Evolutionary conservation across 2,329 filamentous ascomycete genomes (phyloP).

Genomic region (Metarhizium guizhouense): DNA sequence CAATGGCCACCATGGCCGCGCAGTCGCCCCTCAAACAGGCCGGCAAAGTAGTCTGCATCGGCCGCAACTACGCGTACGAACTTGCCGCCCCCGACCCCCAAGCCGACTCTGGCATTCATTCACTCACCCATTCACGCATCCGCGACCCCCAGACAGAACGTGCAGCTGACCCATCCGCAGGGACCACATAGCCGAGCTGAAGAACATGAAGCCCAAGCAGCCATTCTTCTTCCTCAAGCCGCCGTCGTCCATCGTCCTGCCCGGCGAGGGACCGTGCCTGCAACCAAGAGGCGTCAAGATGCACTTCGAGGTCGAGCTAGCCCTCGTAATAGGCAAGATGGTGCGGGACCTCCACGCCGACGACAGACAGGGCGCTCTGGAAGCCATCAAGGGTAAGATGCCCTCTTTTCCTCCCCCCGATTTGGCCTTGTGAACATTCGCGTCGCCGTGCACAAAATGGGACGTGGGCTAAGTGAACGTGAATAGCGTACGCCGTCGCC

Average conservation of each 20-base stretch:
- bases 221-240: constrained; percentile 99
- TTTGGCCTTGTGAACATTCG: too few relatives aligned
- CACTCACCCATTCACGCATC: too few relatives aligned
- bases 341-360: constrained; percentile 65
- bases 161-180: constrained; percentile 31
- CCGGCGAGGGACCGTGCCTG: constrained; percentile 69
- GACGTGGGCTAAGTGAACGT: background rate
- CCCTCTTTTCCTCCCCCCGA: background rate
- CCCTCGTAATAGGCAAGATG: constrained; percentile 75
- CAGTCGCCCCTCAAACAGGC: constrained; percentile 35
- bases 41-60: constrained; percentile 83
- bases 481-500: constrained; percentile 71
- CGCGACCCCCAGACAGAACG: too few relatives aligned
- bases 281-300: constrained; percentile 74
- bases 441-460: background rate
- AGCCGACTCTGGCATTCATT: background rate
- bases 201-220: constrained; percentile 79
- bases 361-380: constrained; percentile 68
- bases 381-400: constrained; percentile 64
- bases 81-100: too few relatives aligned
- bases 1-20: constrained; percentile 30
- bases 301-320: constrained; percentile 94
- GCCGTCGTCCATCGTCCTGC: constrained; percentile 72
- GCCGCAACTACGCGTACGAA: constrained; percentile 85
- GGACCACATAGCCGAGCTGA: constrained; percentile 89